A percentile compares a stretch with the other conserved stretches of the same genome.
These are phyloP conservation scores for Euphorbia tirucalli DNA, from an alignment of 345 rosid genomes.

Conservation along the genomic window DNA sequence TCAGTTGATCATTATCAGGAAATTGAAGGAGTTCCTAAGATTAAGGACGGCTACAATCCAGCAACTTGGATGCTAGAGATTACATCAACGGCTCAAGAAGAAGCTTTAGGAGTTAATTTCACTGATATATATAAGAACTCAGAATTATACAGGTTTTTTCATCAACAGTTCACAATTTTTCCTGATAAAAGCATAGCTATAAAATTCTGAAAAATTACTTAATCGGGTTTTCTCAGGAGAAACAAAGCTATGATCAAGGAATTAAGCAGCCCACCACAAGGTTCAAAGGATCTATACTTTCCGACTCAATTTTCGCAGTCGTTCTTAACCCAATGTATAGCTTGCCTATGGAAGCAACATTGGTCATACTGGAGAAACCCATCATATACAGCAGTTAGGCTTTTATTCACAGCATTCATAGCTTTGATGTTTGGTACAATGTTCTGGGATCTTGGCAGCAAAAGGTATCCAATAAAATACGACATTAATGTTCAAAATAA, in stretches of 20 bases:
- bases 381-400: constrained; percentile 37
- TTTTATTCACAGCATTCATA: constrained; percentile 19
- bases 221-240: neutral
- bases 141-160: neutral
- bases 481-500: too few species aligned
- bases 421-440: constrained; percentile 29
- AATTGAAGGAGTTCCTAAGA: too few species aligned
- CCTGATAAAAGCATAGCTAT: too few species aligned
- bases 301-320: constrained; percentile 35
- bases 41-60: constrained; percentile 3
- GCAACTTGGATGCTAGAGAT: neutral
- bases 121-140: neutral
- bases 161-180: too few species aligned
- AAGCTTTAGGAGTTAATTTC: neutral
- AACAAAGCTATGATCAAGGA: neutral
- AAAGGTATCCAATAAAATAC: neutral
- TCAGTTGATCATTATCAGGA: constrained; percentile 25
- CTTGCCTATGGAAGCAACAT: constrained; percentile 57
- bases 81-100: neutral
- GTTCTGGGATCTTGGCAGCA: constrained; percentile 21
- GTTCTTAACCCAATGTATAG: constrained; percentile 34
- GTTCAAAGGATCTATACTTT: constrained; percentile 38
- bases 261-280: constrained; percentile 34
- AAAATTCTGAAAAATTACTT: neutral
- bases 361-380: too few species aligned